Percentiles rank a stretch among this genome's conserved stretches.
Evolutionary conservation across 1,284 basidiomycete genomes (phyloP).

Genomic region (Puccinia brachypodii): DNA sequence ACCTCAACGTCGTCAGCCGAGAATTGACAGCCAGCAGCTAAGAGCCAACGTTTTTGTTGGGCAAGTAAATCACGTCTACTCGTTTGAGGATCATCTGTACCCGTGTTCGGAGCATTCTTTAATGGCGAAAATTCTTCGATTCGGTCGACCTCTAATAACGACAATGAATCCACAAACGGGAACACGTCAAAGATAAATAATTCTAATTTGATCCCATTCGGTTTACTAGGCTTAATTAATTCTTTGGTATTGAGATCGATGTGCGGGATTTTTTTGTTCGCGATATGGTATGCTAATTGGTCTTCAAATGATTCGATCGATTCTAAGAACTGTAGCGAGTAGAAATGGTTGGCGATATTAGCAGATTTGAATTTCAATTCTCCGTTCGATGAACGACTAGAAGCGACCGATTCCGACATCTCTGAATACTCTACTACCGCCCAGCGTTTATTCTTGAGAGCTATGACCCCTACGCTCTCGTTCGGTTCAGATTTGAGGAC

Average conservation of each 20-base stretch:
- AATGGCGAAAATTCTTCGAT: constrained; percentile 91
- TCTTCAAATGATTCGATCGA: constrained; percentile 78
- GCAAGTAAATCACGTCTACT: constrained; percentile 82
- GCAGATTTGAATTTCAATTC: constrained; percentile 87
- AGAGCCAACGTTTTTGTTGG: constrained; percentile 85
- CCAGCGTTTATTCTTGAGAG: constrained; percentile 75
- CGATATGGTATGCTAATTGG: constrained; percentile 93
- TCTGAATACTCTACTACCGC: constrained; percentile 98
- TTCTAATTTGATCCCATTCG: constrained; percentile 99
- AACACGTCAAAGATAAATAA: constrained; percentile 99
- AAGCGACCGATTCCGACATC: constrained; percentile 81
- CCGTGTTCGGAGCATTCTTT: constrained; percentile 94
- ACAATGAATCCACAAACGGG: constrained; percentile 80
- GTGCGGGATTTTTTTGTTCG: constrained; percentile 92
- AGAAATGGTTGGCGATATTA: constrained; percentile 99
- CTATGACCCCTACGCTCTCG: constrained; percentile 94
- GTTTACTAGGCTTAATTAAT: constrained; percentile 73
- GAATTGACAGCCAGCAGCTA: constrained; percentile 73
- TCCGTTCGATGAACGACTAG: constrained; percentile 67
- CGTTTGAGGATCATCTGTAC: constrained; percentile 89
- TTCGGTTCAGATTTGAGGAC: constrained; percentile 83
- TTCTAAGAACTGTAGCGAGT: constrained; percentile 82
- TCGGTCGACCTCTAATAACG: constrained; percentile 84
- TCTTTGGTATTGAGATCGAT: constrained; percentile 69
- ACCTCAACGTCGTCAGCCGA: constrained; percentile 70